Evolutionary conservation across 139 green algal genomes (phyloP), one percentile per base, ranked within the genome.

Genomic region (Chlamydomonas applanata): DNA sequence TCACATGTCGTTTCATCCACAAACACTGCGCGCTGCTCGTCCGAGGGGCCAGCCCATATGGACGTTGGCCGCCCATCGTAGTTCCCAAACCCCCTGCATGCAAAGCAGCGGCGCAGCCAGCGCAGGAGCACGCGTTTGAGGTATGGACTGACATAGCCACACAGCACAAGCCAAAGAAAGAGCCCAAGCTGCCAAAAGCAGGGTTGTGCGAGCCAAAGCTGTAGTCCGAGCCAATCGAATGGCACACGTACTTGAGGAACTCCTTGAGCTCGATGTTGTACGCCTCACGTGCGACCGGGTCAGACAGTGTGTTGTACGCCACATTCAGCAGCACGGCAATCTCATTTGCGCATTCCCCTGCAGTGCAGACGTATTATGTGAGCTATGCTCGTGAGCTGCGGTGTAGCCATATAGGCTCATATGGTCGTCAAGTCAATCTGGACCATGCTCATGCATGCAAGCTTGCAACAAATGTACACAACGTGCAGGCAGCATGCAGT

Each of bases 1-100:
- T 74, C 11, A 63, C 68, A 54, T 53, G 46, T 52, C 24, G 34
- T 83, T 56, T 87, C 82, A 57, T 83, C 82, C 69, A 87, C 82
- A 73, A 87, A 87, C 1, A 86, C 34, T 14, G 80, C 80, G 14
- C 78, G 52, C 29, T 75, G 20, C 69, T 87, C 82, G 5, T 56
- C 70, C 3, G 22, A 33, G 4, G 19, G 29, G 16, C 80, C 75
- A 24, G 63, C n/a, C 80, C 80, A 86, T 11, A 25, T 4, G 25
- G 67, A 80, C 36, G 80, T 67, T 53, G 80, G 72, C 45, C 53
- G 49, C 3, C 80, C 80, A 24, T 73, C 61, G 36, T 73, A 83
- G 7, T 3, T 44, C 20, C 77, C 76, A 11, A 46, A 54, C 24
- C 35, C 70, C 34, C 33, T 49, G 59, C n/a, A 16, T 25, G 53